Percentiles rank a stretch among this genome's conserved stretches.
phyloP scores from a whole-genome alignment of 2,329 filamentous ascomycete species.

The Sphaerostilbella broomeana region DNA sequence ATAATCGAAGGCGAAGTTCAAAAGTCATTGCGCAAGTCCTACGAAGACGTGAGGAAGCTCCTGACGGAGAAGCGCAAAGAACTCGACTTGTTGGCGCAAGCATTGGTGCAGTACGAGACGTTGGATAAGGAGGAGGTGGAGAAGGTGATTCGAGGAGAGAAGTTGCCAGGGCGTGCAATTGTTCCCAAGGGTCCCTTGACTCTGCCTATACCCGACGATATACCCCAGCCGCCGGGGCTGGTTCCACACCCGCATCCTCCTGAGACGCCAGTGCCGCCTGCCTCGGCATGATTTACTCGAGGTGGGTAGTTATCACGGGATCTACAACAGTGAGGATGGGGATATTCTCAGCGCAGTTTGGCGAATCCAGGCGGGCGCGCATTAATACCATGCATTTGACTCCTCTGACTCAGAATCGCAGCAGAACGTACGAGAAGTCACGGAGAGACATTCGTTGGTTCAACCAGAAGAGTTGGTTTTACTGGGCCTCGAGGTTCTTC shows the following conservation, averaged over 20 bases:
- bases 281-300: too few species aligned
- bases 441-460: too few species aligned
- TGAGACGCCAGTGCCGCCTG: conserved; percentile 28
- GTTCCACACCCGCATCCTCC: conserved; percentile 28
- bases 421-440: too few species aligned
- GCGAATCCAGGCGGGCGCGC: too few species aligned
- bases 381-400: too few species aligned
- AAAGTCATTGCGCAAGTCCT: conserved; percentile 73
- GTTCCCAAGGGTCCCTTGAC: conserved; percentile 48
- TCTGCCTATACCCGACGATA: conserved; percentile 31
- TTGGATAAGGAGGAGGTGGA: conserved; percentile 83
- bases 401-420: too few species aligned
- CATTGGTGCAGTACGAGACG: conserved; percentile 90
- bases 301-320: too few species aligned
- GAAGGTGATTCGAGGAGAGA: conserved; percentile 81
- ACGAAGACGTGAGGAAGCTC: conserved; percentile 64
- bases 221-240: conserved; percentile 30
- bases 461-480: too few species aligned
- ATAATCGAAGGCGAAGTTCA: conserved; percentile 86
- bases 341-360: too few species aligned
- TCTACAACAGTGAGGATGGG: too few species aligned
- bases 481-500: too few species aligned
- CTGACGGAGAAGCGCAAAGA: conserved; percentile 72
- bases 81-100: conserved; percentile 80
- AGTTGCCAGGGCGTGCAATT: conserved; percentile 57